Conservation (phyloP, 2,329 filamentous ascomycete species). For the Ceratocystis destructans region DNA sequence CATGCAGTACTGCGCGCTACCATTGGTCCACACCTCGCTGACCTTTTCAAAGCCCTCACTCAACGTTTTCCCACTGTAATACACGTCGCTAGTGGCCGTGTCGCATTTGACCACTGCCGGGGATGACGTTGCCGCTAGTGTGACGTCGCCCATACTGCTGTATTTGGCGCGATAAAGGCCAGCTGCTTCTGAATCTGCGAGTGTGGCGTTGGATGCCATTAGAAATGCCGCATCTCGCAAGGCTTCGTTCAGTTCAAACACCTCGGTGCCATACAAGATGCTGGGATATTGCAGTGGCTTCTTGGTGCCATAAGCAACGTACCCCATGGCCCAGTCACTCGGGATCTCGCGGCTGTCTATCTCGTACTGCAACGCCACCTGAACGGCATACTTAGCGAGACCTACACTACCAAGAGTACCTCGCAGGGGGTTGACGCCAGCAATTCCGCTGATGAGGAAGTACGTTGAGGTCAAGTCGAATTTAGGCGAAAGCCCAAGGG, state of each 20-base stretch:
- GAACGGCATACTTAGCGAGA: constrained; percentile 55
- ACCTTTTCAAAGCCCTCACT: constrained; percentile 52
- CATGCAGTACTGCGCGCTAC: constrained; percentile 53
- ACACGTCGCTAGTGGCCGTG: constrained; percentile 56
- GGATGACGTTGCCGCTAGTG: constrained; percentile 30
- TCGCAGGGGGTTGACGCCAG: constrained; percentile 56
- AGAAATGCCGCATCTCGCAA: constrained; percentile 40
- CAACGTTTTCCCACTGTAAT: constrained; percentile 50
- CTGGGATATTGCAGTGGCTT: constrained; percentile 43
- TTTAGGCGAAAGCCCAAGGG: constrained; percentile 44
- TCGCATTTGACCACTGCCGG: constrained; percentile 53
- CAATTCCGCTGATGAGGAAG: constrained; percentile 59
- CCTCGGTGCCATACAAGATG: constrained; percentile 53
- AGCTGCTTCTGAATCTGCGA: constrained; percentile 38
- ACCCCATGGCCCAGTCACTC: constrained; percentile 50
- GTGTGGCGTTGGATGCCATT: constrained; percentile 37
- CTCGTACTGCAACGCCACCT: constrained; percentile 64
- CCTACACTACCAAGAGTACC: constrained; percentile 53
- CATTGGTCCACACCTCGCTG: constrained; percentile 51
- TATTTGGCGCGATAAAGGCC: constrained; percentile 43
- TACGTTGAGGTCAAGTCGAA: constrained; percentile 57
- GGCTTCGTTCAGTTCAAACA: constrained; percentile 50
- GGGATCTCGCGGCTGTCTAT: constrained; percentile 58
- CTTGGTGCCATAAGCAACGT: constrained; percentile 49
- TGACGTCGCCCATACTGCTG: constrained; percentile 28